Conservation (phyloP, 805 yeast genomes). For the Candida odintsovae region DNA sequence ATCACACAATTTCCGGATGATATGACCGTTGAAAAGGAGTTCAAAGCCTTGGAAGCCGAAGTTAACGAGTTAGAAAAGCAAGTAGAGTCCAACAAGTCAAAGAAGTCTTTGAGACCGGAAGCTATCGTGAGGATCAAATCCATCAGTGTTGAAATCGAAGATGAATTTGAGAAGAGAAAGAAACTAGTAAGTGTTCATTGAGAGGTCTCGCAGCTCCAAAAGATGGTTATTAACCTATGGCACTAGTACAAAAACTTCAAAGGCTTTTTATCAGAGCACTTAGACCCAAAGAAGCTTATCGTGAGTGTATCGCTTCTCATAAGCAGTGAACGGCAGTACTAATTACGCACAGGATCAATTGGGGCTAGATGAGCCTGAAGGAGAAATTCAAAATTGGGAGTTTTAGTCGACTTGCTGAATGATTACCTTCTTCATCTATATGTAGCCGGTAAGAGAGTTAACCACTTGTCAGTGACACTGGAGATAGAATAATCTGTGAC, state of each 20-base stretch:
- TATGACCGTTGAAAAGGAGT: slow-evolving; percentile 1
- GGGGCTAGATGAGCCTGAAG: slow-evolving; percentile 15
- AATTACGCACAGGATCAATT: slow-evolving; percentile 8
- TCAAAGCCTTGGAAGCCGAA: slow-evolving; percentile 1
- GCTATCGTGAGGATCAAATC: slow-evolving; percentile 7
- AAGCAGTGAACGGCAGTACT: not conserved
- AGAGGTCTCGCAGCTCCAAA: not conserved
- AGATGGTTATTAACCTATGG: not conserved
- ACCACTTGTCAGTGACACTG: too few relatives aligned
- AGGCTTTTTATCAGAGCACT: slow-evolving; percentile 13
- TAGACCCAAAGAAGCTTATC: slow-evolving; percentile 13
- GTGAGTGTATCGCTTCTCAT: slow-evolving; percentile 7
- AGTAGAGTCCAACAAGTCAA: slow-evolving; percentile 1
- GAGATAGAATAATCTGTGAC: too few relatives aligned
- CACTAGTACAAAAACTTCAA: slow-evolving; percentile 13
- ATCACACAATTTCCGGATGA: slow-evolving; percentile 15
- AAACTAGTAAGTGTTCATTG: slow-evolving; percentile 3
- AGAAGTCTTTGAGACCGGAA: slow-evolving; percentile 5
- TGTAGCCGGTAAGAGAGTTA: too few relatives aligned
- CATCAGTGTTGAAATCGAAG: slow-evolving; percentile 1
- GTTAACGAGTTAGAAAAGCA: slow-evolving; percentile 2
- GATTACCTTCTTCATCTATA: too few relatives aligned
- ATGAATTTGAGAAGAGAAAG: slow-evolving; percentile 14
- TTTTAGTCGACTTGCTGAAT: too few relatives aligned
- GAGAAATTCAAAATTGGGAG: not conserved